Evolutionary conservation across 129 eudicot genomes (phyloP).

Genomic region (Rutidosis leptorrhynchoides): DNA sequence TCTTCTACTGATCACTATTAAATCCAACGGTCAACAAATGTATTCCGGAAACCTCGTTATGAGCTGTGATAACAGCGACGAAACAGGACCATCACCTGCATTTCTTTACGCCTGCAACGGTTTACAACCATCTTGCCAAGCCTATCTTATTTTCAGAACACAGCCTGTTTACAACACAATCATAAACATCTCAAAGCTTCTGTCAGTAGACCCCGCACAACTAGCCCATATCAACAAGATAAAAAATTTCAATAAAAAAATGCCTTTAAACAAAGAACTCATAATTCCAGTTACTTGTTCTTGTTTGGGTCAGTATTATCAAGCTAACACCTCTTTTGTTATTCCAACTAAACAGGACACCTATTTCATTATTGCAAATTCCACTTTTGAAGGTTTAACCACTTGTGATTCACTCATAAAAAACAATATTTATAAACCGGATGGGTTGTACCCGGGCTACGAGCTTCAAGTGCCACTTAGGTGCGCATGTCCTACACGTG

Average conservation of each 20-base stretch:
- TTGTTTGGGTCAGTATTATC: constrained; percentile 63
- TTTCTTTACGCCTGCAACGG: constrained; percentile 68
- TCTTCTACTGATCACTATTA: constrained; percentile 17
- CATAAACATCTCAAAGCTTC: constrained; percentile 51
- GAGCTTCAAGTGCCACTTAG: constrained; percentile 55
- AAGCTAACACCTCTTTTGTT: constrained; percentile 55
- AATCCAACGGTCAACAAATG: constrained; percentile 42
- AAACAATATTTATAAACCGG: constrained; percentile 33
- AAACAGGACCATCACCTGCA: constrained; percentile 43
- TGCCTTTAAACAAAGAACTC: constrained; percentile 44
- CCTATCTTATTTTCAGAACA: constrained; percentile 54
- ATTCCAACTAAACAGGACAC: constrained; percentile 21
- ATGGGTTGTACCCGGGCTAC: constrained; percentile 20
- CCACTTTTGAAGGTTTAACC: constrained; percentile 46
- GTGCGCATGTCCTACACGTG: constrained; percentile 68
- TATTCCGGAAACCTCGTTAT: constrained; percentile 43
- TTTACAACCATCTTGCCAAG: constrained; percentile 36
- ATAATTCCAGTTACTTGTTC: constrained; percentile 67
- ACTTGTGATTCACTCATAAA: constrained; percentile 47
- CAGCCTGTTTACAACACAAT: constrained; percentile 46
- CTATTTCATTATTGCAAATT: constrained; percentile 50
- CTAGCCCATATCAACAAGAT: constrained; percentile 52
- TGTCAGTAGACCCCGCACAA: constrained; percentile 36
- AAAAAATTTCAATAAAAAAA: constrained; percentile 13
- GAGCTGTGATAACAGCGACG: constrained; percentile 39